Conservation (phyloP, 352 stramenopile species). For the Phytophthora cactorum region DNA sequence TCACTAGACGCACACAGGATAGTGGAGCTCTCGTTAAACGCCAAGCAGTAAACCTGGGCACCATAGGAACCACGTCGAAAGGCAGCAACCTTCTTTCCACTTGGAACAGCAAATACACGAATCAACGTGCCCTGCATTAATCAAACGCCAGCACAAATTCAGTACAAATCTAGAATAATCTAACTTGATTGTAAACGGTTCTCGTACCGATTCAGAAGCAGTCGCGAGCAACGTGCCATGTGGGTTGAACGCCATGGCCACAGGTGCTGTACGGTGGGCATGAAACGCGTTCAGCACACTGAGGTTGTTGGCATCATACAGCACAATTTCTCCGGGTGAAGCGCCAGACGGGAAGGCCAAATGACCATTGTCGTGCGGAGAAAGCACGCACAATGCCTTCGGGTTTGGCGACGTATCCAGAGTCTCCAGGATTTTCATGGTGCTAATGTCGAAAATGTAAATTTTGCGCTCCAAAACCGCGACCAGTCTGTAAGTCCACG, state of each 20-base stretch:
- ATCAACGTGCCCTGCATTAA: slow-evolving; percentile 94
- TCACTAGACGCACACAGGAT: slow-evolving; percentile 96
- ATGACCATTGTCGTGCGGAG: slow-evolving; percentile 86
- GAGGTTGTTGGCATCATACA: slow-evolving; percentile 93
- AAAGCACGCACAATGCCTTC: slow-evolving; percentile 84
- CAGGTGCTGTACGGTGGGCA: slow-evolving; percentile 85
- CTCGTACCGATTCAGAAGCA: slow-evolving; percentile 87
- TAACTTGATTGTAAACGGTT: neutral
- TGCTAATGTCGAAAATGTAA: slow-evolving; percentile 95
- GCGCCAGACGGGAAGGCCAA: slow-evolving; percentile 85
- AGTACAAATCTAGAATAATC: neutral
- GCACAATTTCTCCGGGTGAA: slow-evolving; percentile 87
- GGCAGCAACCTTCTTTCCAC: slow-evolving; percentile 90
- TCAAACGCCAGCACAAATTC: neutral
- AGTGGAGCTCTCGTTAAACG: slow-evolving; percentile 94
- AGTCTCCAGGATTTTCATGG: slow-evolving; percentile 93
- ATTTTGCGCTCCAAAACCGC: slow-evolving; percentile 90
- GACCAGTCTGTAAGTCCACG: slow-evolving; percentile 50
- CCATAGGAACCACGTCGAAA: slow-evolving; percentile 96
- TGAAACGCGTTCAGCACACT: slow-evolving; percentile 93
- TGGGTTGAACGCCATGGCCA: slow-evolving; percentile 90
- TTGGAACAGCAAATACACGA: slow-evolving; percentile 96
- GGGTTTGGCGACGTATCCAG: slow-evolving; percentile 91
- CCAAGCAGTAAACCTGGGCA: slow-evolving; percentile 95
- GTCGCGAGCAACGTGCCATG: slow-evolving; percentile 89